These are phyloP conservation scores for Rhazya stricta DNA, from an alignment of 257 asterid genomes.

Conservation along the genomic window DNA sequence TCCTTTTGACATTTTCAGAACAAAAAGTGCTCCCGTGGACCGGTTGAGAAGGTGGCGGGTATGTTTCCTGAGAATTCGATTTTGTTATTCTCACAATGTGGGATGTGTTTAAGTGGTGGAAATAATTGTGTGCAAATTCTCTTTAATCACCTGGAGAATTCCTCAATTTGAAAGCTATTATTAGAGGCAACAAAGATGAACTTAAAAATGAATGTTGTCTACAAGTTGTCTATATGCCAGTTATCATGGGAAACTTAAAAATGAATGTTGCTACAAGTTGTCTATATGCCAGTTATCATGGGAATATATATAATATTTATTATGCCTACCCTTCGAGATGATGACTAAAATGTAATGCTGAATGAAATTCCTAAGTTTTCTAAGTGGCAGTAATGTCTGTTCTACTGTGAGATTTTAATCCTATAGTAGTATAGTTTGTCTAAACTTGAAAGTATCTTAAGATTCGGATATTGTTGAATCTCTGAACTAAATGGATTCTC, in stretches of 20 bases:
- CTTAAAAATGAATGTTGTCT: neutral
- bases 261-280: neutral
- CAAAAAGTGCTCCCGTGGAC: slow-evolving; percentile 76
- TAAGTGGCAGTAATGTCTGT: neutral
- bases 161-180: neutral
- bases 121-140: too few relatives aligned
- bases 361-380: neutral
- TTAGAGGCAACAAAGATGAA: neutral
- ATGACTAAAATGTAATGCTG: neutral
- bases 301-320: too few relatives aligned
- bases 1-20: slow-evolving; percentile 67
- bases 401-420: too few relatives aligned
- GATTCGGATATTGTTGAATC: neutral
- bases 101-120: neutral
- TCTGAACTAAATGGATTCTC: slow-evolving; percentile 11
- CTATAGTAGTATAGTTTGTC: neutral
- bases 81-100: neutral
- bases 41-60: slow-evolving; percentile 86
- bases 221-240: too few relatives aligned
- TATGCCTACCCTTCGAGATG: neutral
- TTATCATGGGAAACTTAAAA: neutral
- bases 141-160: neutral
- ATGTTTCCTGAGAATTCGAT: slow-evolving; percentile 20
- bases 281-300: too few relatives aligned
- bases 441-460: neutral